Conservation (phyloP, 1,284 basidiomycete species). For the Rhizoctonia solani region DNA sequence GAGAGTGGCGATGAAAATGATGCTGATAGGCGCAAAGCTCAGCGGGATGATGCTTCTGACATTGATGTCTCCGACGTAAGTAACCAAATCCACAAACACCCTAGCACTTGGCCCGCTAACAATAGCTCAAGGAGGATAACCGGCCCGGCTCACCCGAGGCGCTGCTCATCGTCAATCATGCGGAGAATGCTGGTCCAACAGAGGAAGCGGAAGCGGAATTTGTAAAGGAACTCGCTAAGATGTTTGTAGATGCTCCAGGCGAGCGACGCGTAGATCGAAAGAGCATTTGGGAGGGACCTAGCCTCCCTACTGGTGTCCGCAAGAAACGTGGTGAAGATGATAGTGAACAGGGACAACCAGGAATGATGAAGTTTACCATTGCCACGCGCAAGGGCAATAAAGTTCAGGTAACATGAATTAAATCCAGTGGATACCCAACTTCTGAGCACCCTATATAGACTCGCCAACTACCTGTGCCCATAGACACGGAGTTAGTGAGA, state of each 20-base stretch:
- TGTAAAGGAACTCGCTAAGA: slow-evolving; percentile 92
- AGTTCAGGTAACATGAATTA: slow-evolving; percentile 69
- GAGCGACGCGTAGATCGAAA: slow-evolving; percentile 84
- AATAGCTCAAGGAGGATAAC: slow-evolving; percentile 57
- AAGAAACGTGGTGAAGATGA: slow-evolving; percentile 59
- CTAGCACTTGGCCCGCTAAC: slow-evolving; percentile 35
- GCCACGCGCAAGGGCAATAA: slow-evolving; percentile 94
- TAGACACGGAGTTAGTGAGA: slow-evolving; percentile 82
- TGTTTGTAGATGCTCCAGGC: slow-evolving; percentile 85
- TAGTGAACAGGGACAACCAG: slow-evolving; percentile 51
- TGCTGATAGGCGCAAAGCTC: slow-evolving; percentile 56
- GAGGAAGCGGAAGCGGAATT: slow-evolving; percentile 93
- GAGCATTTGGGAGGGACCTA: slow-evolving; percentile 84
- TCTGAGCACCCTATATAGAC: slow-evolving; percentile 53
- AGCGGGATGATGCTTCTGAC: slow-evolving; percentile 54
- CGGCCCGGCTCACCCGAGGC: slow-evolving; percentile 73
- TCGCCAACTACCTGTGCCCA: slow-evolving; percentile 83
- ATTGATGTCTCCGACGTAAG: slow-evolving; percentile 42
- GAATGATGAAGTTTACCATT: slow-evolving; percentile 90
- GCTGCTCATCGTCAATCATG: slow-evolving; percentile 50
- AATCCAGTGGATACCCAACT: neutral
- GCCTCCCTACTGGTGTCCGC: slow-evolving; percentile 61
- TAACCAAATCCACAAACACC: neutral
- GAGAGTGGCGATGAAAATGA: slow-evolving; percentile 63
- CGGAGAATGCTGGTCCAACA: slow-evolving; percentile 73